Conservation (phyloP, 306 rosid species). For the Vigna mungo region DNA sequence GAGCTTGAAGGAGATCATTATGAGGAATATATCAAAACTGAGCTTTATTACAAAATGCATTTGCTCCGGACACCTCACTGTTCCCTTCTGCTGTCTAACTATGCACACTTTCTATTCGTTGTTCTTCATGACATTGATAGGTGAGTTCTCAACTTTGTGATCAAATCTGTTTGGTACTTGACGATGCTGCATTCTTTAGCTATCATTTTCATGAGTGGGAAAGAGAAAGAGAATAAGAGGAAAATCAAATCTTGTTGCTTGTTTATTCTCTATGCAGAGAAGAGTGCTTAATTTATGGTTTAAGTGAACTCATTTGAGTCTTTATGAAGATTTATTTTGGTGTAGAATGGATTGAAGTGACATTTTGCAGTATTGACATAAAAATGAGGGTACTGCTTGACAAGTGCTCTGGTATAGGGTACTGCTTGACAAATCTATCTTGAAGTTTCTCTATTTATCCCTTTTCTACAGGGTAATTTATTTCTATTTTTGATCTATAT, state of each 20-base stretch:
- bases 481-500: conserved; percentile 6
- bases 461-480: neutral
- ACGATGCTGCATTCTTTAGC: neutral
- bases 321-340: conserved; percentile 2
- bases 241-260: conserved; percentile 7
- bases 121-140: conserved; percentile 65
- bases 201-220: neutral
- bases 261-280: conserved; percentile 10
- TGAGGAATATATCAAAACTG: conserved; percentile 63
- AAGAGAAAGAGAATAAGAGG: neutral
- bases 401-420: neutral
- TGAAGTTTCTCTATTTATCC: conserved; percentile 13
- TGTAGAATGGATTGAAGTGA: neutral
- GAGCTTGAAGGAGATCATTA: conserved; percentile 66
- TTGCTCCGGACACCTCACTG: conserved; percentile 54
- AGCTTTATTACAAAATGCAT: conserved; percentile 58
- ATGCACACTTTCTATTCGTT: conserved; percentile 80
- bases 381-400: neutral
- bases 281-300: neutral
- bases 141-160: conserved; percentile 45
- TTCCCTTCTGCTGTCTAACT: conserved; percentile 82
- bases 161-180: neutral
- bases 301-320: neutral
- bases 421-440: neutral
- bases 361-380: conserved; percentile 19